Evolutionary conservation across 2,329 filamentous ascomycete genomes (phyloP).

Genomic region (Diaporthe nobilis): DNA sequence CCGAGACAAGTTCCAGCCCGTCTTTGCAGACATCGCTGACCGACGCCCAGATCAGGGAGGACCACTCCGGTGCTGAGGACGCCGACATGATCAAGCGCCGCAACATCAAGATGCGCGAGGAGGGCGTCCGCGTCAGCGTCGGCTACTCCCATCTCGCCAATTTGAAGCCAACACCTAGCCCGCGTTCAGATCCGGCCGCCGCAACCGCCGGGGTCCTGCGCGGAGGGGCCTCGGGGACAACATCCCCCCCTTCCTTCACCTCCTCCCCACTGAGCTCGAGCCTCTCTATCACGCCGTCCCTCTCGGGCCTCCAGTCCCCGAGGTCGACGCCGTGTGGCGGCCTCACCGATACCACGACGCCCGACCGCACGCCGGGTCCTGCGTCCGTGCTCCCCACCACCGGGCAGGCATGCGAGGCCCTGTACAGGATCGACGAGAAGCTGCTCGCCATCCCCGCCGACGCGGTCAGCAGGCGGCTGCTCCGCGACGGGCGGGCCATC

Average conservation of each 20-base stretch:
- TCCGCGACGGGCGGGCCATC: neutral
- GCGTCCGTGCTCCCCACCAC: neutral
- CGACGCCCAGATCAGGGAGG: neutral
- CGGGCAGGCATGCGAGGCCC: neutral
- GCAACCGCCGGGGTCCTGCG: too few species aligned
- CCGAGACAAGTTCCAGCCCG: too few species aligned
- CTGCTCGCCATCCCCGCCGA: conserved; percentile 9
- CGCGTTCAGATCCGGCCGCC: too few species aligned
- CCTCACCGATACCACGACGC: too few species aligned
- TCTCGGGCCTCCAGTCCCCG: neutral
- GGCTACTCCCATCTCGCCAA: neutral
- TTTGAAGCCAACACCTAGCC: too few species aligned
- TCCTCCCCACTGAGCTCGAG: neutral
- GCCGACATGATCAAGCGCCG: neutral
- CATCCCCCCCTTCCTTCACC: neutral
- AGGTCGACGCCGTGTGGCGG: neutral
- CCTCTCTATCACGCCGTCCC: neutral
- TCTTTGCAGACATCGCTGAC: neutral
- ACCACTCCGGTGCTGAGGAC: neutral
- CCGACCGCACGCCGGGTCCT: neutral
- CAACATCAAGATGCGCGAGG: neutral
- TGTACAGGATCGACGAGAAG: neutral
- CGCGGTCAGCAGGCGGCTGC: conserved; percentile 7
- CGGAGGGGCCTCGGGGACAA: too few species aligned
- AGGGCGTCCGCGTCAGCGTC: neutral